A percentile compares a stretch with the other conserved stretches of the same genome.
phyloP scores from a whole-genome alignment of 2,329 filamentous ascomycete genomes.

The Ilyonectria robusta region DNA sequence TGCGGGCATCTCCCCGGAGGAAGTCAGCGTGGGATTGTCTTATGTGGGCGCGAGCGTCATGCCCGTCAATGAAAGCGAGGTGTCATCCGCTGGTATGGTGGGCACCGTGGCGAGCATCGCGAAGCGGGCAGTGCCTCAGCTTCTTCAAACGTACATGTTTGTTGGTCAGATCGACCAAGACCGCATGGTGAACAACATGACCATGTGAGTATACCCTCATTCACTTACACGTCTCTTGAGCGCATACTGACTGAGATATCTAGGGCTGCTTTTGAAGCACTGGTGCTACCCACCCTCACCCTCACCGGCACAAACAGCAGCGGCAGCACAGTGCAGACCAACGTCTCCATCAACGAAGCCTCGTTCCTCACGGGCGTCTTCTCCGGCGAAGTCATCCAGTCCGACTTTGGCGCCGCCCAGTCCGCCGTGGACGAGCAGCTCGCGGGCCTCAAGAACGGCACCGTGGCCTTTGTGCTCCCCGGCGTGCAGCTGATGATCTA shows the following conservation, averaged over 20 bases:
- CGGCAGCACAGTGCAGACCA: constrained; percentile 70
- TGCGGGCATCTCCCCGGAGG: constrained; percentile 63
- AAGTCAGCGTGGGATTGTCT: constrained; percentile 68
- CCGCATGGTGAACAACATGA: constrained; percentile 68
- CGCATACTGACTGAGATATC: not conserved
- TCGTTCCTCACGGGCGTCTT: constrained; percentile 81
- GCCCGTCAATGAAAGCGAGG: constrained; percentile 44
- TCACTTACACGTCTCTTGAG: constrained; percentile 30
- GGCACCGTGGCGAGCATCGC: constrained; percentile 35
- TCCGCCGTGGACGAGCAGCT: constrained; percentile 65
- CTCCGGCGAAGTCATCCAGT: constrained; percentile 69
- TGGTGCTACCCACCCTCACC: constrained; percentile 78
- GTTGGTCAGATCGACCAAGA: constrained; percentile 76
- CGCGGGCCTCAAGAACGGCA: constrained; percentile 62
- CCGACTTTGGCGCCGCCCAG: constrained; percentile 63
- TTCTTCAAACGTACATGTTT: constrained; percentile 77
- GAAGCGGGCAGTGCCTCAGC: constrained; percentile 50
- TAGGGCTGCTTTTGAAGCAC: constrained; percentile 71
- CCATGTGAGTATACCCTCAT: constrained; percentile 67
- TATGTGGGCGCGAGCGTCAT: constrained; percentile 66
- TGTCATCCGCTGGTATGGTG: constrained; percentile 45
- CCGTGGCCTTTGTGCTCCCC: constrained; percentile 77
- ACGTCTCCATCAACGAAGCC: constrained; percentile 78
- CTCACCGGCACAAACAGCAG: constrained; percentile 70
- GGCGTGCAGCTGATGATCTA: constrained; percentile 78